A percentile compares a stretch with the other conserved stretches of the same genome.
Evolutionary conservation across 2,329 filamentous ascomycete genomes (phyloP).

Genomic region (Acarospora socialis): DNA sequence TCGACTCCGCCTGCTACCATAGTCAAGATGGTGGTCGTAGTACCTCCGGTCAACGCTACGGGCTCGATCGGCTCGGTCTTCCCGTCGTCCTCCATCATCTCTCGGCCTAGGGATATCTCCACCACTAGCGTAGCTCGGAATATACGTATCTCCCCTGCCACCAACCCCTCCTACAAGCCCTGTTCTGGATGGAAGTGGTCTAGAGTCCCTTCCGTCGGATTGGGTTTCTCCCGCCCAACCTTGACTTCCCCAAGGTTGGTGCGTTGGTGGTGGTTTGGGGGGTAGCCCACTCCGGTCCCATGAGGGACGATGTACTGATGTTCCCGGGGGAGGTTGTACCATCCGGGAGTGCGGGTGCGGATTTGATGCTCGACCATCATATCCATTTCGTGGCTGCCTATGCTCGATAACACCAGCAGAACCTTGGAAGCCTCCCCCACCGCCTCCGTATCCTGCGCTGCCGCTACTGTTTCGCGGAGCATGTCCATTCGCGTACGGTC

Average conservation of each 20-base stretch:
- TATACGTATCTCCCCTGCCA: slow-evolving; percentile 35
- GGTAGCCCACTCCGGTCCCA: slow-evolving; percentile 12
- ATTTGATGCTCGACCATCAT: slow-evolving; percentile 6
- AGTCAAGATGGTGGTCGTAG: too few relatives aligned
- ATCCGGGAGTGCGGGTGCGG: slow-evolving; percentile 6
- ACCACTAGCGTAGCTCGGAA: slow-evolving; percentile 31
- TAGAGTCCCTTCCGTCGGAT: slow-evolving; percentile 27
- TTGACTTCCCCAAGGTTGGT: slow-evolving; percentile 8
- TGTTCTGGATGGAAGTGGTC: slow-evolving; percentile 15
- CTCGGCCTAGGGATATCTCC: slow-evolving; percentile 9
- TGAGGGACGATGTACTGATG: slow-evolving; percentile 10
- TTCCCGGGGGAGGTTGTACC: slow-evolving; percentile 7
- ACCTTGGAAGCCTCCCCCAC: slow-evolving; percentile 8
- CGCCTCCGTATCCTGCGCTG: slow-evolving; percentile 2
- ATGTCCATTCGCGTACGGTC: slow-evolving; percentile 38
- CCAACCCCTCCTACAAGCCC: slow-evolving; percentile 14
- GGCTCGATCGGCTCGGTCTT: slow-evolving; percentile 2
- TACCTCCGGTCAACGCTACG: slow-evolving; percentile 5
- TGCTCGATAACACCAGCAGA: slow-evolving; percentile 7
- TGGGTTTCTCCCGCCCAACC: slow-evolving; percentile 26
- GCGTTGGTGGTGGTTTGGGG: slow-evolving; percentile 9
- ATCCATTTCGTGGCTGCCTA: slow-evolving; percentile 7
- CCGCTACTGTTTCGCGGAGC: slow-evolving; percentile 21
- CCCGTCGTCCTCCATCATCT: slow-evolving; percentile 19
- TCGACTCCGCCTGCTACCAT: too few relatives aligned